Evolutionary conservation across 768 basidiomycete genomes (phyloP).

Genomic region (Exidia glandulosa): DNA sequence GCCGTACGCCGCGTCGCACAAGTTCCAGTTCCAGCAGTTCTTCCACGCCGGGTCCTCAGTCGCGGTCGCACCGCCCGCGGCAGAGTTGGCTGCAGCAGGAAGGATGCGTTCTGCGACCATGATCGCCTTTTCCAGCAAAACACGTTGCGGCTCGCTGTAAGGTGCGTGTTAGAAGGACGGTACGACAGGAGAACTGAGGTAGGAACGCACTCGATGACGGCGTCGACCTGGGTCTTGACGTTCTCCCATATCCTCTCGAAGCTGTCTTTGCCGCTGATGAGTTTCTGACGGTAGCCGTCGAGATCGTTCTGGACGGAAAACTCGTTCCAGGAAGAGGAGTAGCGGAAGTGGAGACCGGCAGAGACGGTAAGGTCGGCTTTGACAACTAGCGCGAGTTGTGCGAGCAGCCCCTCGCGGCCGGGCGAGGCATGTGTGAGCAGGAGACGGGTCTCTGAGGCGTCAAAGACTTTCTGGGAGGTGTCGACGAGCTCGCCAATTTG

Average conservation of each 20-base stretch:
- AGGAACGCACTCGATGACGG: constrained; percentile 58
- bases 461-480: constrained; percentile 89
- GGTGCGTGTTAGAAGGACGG: not conserved
- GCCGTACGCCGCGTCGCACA: constrained; percentile 92
- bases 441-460: constrained; percentile 86
- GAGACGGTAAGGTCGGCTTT: constrained; percentile 93
- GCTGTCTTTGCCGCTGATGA: constrained; percentile 61
- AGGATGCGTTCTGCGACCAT: constrained; percentile 78
- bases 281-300: constrained; percentile 77
- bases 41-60: constrained; percentile 94
- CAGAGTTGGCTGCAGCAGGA: constrained; percentile 23
- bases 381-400: constrained; percentile 79
- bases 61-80: constrained; percentile 30
- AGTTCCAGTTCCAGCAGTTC: constrained; percentile 98
- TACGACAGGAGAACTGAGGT: not conserved
- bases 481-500: constrained; percentile 98
- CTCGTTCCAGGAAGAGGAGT: constrained; percentile 92
- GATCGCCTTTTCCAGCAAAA: constrained; percentile 81
- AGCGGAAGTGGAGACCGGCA: constrained; percentile 95
- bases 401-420: constrained; percentile 85
- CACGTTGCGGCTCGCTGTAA: constrained; percentile 62
- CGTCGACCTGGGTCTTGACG: constrained; percentile 83
- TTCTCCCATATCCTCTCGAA: constrained; percentile 94
- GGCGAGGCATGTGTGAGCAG: constrained; percentile 88
- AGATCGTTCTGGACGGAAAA: constrained; percentile 87